Evolutionary conservation across 257 asterid species (phyloP).

Genomic region (Salvia hispanica): DNA sequence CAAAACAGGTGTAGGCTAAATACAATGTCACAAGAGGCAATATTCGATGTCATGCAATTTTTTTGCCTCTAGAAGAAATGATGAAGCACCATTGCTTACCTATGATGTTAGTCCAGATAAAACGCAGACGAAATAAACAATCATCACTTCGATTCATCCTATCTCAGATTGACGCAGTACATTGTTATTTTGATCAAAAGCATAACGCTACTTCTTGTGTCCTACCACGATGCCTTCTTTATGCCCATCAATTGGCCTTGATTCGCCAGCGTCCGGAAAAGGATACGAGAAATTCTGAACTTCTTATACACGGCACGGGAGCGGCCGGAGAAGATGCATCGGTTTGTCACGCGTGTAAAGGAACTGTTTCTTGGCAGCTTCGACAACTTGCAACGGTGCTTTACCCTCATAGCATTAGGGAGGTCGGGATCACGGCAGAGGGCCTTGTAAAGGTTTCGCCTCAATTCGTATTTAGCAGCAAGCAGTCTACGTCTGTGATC

Average conservation of each 20-base stretch:
- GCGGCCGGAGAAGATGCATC: constrained; percentile 23
- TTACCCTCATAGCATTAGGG: constrained; percentile 20
- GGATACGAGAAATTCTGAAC: constrained; percentile 24
- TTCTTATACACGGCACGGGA: not conserved
- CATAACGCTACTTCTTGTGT: not conserved
- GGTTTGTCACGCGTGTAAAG: constrained; percentile 22
- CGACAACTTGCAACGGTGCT: constrained; percentile 24
- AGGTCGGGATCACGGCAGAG: constrained; percentile 23
- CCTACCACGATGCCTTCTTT: constrained; percentile 28
- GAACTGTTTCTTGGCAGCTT: constrained; percentile 25
- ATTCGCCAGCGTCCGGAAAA: constrained; percentile 10
- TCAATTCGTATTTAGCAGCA: constrained; percentile 25
- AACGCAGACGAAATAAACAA: not conserved
- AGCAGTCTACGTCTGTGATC: constrained; percentile 29
- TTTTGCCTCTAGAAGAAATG: not conserved
- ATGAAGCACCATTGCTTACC: constrained; percentile 3
- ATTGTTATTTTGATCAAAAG: constrained; percentile 2
- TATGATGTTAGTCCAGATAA: not conserved
- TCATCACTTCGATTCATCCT: not conserved
- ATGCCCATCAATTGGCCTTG: constrained; percentile 18
- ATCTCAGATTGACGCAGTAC: not conserved
- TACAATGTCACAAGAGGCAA: not conserved
- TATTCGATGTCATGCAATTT: not conserved
- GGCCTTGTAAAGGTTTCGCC: constrained; percentile 30
- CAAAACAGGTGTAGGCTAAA: not conserved